Base-by-base conservation (phyloP, 1,139 yeast species). In the Debaryomyces sp. region DNA sequence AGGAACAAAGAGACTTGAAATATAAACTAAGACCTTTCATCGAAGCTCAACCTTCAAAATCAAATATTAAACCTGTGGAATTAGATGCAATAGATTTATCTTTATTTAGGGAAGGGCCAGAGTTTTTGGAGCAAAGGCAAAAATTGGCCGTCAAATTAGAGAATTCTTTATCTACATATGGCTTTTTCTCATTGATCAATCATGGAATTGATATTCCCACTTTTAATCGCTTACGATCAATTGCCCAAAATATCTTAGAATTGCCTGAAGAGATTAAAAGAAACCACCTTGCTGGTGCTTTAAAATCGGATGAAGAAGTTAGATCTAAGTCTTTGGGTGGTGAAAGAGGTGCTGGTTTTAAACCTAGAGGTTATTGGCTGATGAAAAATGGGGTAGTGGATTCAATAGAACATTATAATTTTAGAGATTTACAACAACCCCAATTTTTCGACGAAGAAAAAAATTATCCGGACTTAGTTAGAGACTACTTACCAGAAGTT, bases 291-390 rank as follows among this genome's bases (percentile, higher is more conserved):
- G 70, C 71, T 3, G 71, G 70, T 2, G 67, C 70, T n/a, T 56
- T 27, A 12, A 27, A 65, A 33, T 60, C 71, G 1, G 71, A 67
- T 50, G 50, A 59, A 5, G 72, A 68, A 53, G 71, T 68, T 43
- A 50, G 71, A 18, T 35, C 63, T 6, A 37, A 5, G 27, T 21
- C 27, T 21, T 43, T 62, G 13, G 67, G 71, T 6, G 71, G 64
- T 35, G 71, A 66, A 50, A 50, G 68, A 32, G 70, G 67, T 9
- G 57, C 66, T 6, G 71, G 71, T 0, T 67, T 61, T 50, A 67
- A 66, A 49, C 71, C 71, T 21, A 59, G 61, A 43, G 65, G 67
- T 7, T 66, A 66, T 48, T 67, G 71, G 71, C 57, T 67, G 15
- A 65, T 66, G 70, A 58, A 64, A 47, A 63, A 66, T 45, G 68